These are phyloP conservation scores for Nothomitra cinnamomea DNA, from an alignment of 2,329 filamentous ascomycete genomes.

Conservation along the genomic window DNA sequence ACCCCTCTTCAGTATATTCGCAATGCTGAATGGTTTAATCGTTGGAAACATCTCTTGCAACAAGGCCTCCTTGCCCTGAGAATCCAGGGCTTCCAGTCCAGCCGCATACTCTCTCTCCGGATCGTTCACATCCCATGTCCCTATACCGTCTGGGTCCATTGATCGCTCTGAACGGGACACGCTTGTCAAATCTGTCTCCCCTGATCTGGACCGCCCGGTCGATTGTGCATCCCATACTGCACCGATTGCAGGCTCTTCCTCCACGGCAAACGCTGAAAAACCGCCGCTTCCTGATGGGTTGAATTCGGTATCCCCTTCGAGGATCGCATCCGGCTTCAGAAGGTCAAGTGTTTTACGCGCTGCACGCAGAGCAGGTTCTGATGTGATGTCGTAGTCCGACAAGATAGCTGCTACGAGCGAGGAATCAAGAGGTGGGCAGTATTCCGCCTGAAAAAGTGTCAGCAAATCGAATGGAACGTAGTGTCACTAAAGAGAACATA, in stretches of 20 bases:
- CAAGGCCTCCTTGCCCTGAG: conserved; percentile 43
- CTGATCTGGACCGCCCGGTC: conserved; percentile 20
- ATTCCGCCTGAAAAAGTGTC: conserved; percentile 30
- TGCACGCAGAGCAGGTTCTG: conserved; percentile 32
- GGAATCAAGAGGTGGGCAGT: conserved; percentile 59
- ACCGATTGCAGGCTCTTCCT: conserved; percentile 4
- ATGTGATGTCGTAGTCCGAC: conserved; percentile 50
- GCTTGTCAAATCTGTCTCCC: conserved; percentile 32
- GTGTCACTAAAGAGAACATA: not conserved
- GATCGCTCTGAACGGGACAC: conserved; percentile 29
- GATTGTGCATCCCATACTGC: not conserved
- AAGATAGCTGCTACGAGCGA: conserved; percentile 60
- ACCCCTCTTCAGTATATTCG: conserved; percentile 48
- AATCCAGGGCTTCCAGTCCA: conserved; percentile 27
- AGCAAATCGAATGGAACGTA: not conserved
- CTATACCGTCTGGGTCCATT: conserved; percentile 16
- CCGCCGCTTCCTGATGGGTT: conserved; percentile 57
- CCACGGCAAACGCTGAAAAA: conserved; percentile 10
- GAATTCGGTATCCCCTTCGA: conserved; percentile 59
- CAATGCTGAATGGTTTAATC: conserved; percentile 47
- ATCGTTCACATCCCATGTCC: not conserved
- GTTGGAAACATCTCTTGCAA: conserved; percentile 57
- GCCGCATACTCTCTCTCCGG: conserved; percentile 11
- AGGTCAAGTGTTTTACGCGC: conserved; percentile 44
- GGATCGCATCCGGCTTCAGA: conserved; percentile 44